A percentile compares a stretch with the other conserved stretches of the same genome.
Evolutionary conservation across 2,329 filamentous ascomycete species (phyloP).

Genomic region (Aureobasidium sp.): DNA sequence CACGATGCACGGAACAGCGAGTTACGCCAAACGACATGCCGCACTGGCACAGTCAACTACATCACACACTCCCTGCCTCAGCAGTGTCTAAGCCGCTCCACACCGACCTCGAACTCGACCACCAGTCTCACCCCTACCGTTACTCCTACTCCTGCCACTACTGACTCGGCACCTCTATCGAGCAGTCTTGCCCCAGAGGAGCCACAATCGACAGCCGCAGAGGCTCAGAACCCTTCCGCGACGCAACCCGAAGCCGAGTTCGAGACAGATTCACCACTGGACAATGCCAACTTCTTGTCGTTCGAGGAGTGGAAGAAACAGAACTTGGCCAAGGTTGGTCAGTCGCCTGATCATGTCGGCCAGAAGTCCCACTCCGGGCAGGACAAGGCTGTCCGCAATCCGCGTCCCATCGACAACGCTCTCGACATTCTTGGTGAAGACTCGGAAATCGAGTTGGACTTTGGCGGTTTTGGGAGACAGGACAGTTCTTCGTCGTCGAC

Average conservation of each 20-base stretch:
- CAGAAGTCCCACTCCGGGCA: slow-evolving; percentile 33
- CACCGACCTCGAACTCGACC: slow-evolving; percentile 1
- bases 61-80: slow-evolving; percentile 70
- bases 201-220: neutral
- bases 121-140: slow-evolving; percentile 1
- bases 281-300: slow-evolving; percentile 79
- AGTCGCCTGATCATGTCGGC: slow-evolving; percentile 60
- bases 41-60: slow-evolving; percentile 63
- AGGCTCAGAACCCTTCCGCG: slow-evolving; percentile 13
- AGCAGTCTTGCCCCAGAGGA: neutral
- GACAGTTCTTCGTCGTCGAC: neutral
- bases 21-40: slow-evolving; percentile 30
- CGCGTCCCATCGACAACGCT: slow-evolving; percentile 53
- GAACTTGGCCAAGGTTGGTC: slow-evolving; percentile 77
- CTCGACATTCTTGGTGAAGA: slow-evolving; percentile 79
- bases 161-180: neutral
- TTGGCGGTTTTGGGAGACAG: slow-evolving; percentile 49
- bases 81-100: slow-evolving; percentile 57
- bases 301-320: slow-evolving; percentile 98
- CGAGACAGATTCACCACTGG: slow-evolving; percentile 57
- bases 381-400: slow-evolving; percentile 39
- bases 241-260: slow-evolving; percentile 34
- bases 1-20: neutral
- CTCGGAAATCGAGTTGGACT: slow-evolving; percentile 70
- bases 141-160: neutral